phyloP scores from a whole-genome alignment of 257 asterid genomes.

The Solanum chmielewskii region DNA sequence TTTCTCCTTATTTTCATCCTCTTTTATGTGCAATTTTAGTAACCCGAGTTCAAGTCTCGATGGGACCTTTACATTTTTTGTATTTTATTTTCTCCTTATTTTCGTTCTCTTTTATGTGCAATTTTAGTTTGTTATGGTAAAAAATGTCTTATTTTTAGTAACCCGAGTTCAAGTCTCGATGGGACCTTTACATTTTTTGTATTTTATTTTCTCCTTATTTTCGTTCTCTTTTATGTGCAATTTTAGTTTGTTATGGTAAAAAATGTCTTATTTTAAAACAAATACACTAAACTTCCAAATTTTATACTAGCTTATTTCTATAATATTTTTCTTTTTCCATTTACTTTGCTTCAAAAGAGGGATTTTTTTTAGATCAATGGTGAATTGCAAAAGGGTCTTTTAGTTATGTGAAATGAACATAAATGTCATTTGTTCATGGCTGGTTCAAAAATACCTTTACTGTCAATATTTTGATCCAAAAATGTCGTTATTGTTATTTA shows the following conservation, averaged over 20 bases:
- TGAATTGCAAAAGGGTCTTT: too few relatives aligned
- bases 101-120: too few relatives aligned
- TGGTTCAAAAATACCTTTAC: too few relatives aligned
- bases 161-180: constrained; percentile 96
- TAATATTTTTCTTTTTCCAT: background rate
- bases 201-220: background rate
- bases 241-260: constrained; percentile 9
- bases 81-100: background rate
- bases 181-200: constrained; percentile 33
- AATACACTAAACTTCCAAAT: background rate
- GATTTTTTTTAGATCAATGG: background rate
- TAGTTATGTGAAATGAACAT: too few relatives aligned
- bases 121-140: constrained; percentile 8
- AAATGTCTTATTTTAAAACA: background rate
- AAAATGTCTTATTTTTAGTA: constrained; percentile 19
- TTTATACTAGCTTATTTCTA: background rate
- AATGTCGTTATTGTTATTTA: too few relatives aligned
- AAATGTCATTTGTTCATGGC: too few relatives aligned
- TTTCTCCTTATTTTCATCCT: background rate
- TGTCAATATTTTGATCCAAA: too few relatives aligned
- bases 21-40: constrained; percentile 5
- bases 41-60: constrained; percentile 96
- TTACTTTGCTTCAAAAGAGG: background rate
- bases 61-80: constrained; percentile 37
- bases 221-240: too few relatives aligned